A percentile compares a stretch with the other conserved stretches of the same genome.
Conservation (phyloP, 139 green algal genomes). For the Volvox reticuliferus region DNA sequence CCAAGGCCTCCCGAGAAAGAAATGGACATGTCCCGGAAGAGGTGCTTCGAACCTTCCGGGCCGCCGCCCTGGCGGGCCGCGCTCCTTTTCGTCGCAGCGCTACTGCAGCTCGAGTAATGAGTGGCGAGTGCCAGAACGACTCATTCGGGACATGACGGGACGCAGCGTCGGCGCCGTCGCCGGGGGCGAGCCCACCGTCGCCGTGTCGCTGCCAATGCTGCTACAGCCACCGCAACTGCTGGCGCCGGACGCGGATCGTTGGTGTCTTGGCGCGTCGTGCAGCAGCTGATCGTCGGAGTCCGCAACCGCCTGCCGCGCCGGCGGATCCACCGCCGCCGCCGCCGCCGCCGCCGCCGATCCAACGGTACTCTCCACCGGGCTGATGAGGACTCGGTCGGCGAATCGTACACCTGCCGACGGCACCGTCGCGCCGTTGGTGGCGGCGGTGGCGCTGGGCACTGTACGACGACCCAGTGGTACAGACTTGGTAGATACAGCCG, state of each 20-base stretch:
- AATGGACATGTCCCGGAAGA: too few species aligned
- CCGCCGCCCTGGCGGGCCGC: too few species aligned
- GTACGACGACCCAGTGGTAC: background rate
- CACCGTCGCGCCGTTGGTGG: background rate
- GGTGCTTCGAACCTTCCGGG: too few species aligned
- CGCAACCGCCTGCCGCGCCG: too few species aligned
- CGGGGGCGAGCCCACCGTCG: background rate
- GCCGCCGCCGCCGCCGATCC: background rate
- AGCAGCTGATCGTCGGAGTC: background rate
- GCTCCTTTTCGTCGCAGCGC: too few species aligned
- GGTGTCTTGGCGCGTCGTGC: background rate
- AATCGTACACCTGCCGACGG: background rate
- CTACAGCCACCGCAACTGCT: background rate
- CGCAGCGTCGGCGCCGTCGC: background rate
- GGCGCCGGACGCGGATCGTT: background rate
- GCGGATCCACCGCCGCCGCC: background rate
- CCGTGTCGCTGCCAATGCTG: background rate
- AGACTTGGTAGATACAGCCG: background rate
- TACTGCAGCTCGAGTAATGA: background rate
- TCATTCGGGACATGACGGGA: background rate
- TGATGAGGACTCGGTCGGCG: background rate
- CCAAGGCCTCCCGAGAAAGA: background rate
- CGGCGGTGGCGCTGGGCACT: background rate
- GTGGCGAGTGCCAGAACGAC: slow-evolving; percentile 14
- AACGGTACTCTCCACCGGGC: background rate